These are phyloP conservation scores for Backusella circina DNA, from an alignment of 192 early-diverging fungal species.

Conservation along the genomic window DNA sequence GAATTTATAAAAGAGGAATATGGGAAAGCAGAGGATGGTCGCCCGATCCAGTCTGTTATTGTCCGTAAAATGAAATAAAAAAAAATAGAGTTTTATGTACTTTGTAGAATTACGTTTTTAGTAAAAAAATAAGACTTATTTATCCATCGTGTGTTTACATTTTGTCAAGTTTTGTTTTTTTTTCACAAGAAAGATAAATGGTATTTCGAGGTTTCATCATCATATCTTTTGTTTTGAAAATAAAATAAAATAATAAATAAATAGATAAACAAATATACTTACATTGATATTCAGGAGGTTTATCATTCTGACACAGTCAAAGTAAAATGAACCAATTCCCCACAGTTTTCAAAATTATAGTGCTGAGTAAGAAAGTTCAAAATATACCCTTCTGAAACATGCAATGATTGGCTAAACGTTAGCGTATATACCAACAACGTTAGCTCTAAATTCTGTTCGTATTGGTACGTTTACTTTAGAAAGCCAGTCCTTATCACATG, in stretches of 20 bases:
- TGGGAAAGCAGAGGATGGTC: constrained; percentile 36
- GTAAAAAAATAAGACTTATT: neutral
- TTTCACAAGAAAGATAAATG: neutral
- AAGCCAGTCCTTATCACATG: neutral
- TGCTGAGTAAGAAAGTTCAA: neutral
- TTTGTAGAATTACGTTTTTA: neutral
- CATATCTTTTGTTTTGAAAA: too few relatives aligned
- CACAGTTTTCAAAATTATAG: neutral
- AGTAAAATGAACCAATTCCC: neutral
- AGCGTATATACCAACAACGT: neutral
- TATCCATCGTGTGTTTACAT: neutral
- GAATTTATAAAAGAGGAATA: constrained; percentile 27
- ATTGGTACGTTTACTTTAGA: neutral
- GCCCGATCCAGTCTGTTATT: constrained; percentile 37
- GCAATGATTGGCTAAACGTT: neutral
- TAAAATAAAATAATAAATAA: too few relatives aligned
- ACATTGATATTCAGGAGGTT: too few relatives aligned
- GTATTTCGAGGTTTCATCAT: neutral
- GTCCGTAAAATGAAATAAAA: constrained; percentile 13
- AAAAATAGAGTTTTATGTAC: neutral
- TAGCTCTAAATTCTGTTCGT: neutral
- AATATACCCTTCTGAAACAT: neutral
- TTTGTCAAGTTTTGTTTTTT: neutral
- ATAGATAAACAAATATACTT: too few relatives aligned
- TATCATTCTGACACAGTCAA: neutral